Evolutionary conservation across 1,284 basidiomycete species (phyloP).

Genomic region (Gomphus sp.): DNA sequence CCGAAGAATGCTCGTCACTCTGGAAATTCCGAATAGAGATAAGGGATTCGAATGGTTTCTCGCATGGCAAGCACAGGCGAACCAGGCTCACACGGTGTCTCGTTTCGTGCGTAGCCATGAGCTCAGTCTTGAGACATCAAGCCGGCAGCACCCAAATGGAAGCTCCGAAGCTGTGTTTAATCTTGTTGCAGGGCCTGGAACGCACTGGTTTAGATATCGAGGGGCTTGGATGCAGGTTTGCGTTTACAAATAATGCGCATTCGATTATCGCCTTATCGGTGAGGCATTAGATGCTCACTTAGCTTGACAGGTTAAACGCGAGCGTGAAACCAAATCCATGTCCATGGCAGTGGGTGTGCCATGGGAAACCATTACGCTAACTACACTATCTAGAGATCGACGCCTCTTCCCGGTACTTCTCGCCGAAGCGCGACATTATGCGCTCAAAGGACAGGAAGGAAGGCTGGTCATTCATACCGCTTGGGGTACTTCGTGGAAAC

Average conservation of each 20-base stretch:
- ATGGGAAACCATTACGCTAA: slow-evolving; percentile 97
- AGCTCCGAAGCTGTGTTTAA: slow-evolving; percentile 83
- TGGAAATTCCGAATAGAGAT: slow-evolving; percentile 97
- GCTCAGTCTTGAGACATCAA: slow-evolving; percentile 87
- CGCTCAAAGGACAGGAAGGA: slow-evolving; percentile 81
- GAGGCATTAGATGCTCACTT: background rate
- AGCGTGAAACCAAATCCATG: slow-evolving; percentile 89
- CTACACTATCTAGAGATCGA: slow-evolving; percentile 83
- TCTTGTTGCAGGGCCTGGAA: slow-evolving; percentile 92
- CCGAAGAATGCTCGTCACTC: slow-evolving; percentile 84
- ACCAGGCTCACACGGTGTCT: slow-evolving; percentile 33
- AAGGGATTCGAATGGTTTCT: slow-evolving; percentile 96
- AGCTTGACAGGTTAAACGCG: slow-evolving; percentile 70
- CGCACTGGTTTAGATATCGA: slow-evolving; percentile 85
- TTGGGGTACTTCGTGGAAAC: slow-evolving; percentile 95
- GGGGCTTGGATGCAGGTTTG: slow-evolving; percentile 94
- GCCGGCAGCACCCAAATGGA: slow-evolving; percentile 85
- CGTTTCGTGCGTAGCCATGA: slow-evolving; percentile 78
- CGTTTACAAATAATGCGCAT: slow-evolving; percentile 4
- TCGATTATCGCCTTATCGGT: background rate
- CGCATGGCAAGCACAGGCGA: slow-evolving; percentile 77
- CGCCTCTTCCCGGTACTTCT: slow-evolving; percentile 76
- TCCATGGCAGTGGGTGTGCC: slow-evolving; percentile 87
- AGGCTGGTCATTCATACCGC: slow-evolving; percentile 95
- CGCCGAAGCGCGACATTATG: slow-evolving; percentile 81